These are phyloP conservation scores for Cercospora berteroae DNA, from an alignment of 2,329 filamentous ascomycete genomes.

Conservation along the genomic window DNA sequence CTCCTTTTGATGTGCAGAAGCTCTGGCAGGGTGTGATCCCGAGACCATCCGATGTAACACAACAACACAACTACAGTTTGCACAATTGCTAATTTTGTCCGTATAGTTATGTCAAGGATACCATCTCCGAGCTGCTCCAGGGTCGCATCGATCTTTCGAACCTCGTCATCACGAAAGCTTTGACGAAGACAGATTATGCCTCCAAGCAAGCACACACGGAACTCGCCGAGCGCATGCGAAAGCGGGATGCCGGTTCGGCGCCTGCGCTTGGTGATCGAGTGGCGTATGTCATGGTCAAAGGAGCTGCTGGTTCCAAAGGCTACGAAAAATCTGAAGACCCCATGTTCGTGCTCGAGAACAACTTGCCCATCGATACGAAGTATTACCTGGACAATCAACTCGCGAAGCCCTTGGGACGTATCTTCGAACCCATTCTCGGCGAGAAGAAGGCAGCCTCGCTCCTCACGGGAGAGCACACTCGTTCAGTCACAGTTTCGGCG, in stretches of 20 bases:
- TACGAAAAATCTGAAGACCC: slow-evolving; percentile 98
- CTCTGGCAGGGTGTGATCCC: slow-evolving; percentile 3
- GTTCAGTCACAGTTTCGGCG: slow-evolving; percentile 88
- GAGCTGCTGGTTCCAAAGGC: slow-evolving; percentile 83
- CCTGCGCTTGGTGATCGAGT: slow-evolving; percentile 92
- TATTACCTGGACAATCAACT: slow-evolving; percentile 99
- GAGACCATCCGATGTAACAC: slow-evolving; percentile 14
- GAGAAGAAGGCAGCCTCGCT: slow-evolving; percentile 86
- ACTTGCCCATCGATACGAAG: slow-evolving; percentile 94
- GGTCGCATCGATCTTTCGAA: slow-evolving; percentile 99
- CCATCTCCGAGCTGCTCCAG: slow-evolving; percentile 89
- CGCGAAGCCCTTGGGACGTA: slow-evolving; percentile 86
- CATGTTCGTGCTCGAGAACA: slow-evolving; percentile 95
- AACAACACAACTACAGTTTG: background rate
- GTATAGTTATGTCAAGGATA: slow-evolving; percentile 86
- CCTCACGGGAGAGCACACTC: slow-evolving; percentile 88
- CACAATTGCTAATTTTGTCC: slow-evolving; percentile 40
- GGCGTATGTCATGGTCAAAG: slow-evolving; percentile 96
- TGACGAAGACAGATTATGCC: slow-evolving; percentile 85
- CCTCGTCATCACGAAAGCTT: slow-evolving; percentile 95
- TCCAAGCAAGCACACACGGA: slow-evolving; percentile 95
- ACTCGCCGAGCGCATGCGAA: slow-evolving; percentile 92
- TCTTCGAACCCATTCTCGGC: slow-evolving; percentile 96
- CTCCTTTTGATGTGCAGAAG: background rate
- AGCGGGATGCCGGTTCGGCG: slow-evolving; percentile 91